These are phyloP conservation scores for Cyberlindnera maritima DNA, from an alignment of 805 yeast genomes.

Conservation along the genomic window DNA sequence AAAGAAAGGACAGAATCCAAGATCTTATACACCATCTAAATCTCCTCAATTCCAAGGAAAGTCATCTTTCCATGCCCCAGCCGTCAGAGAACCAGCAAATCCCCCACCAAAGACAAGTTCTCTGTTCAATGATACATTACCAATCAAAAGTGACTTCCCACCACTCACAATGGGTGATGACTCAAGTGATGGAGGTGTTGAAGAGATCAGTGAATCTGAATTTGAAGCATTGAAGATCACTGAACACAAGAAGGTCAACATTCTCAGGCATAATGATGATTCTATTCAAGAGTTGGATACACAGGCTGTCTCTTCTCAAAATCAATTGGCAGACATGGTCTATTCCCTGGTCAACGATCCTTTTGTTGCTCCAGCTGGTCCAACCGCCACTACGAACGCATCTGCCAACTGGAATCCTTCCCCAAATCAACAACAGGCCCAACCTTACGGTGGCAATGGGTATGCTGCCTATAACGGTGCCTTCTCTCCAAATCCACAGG, in stretches of 20 bases:
- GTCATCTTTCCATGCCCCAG: slow-evolving; percentile 4
- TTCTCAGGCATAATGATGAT: not conserved
- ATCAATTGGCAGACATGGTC: slow-evolving; percentile 2
- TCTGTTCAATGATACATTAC: not conserved
- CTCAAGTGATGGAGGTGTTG: not conserved
- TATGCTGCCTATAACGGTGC: slow-evolving; percentile 3
- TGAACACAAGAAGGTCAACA: not conserved
- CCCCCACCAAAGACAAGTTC: slow-evolving; percentile 3
- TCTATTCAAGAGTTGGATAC: not conserved
- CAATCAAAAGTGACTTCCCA: not conserved
- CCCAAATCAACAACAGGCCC: not conserved
- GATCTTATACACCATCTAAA: not conserved
- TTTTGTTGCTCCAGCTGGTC: not conserved
- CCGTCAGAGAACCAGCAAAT: slow-evolving; percentile 5
- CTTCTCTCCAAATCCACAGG: not conserved
- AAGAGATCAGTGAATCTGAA: not conserved
- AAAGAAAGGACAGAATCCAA: not conserved
- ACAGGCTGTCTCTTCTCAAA: not conserved
- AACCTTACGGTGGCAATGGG: not conserved
- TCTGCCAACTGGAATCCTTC: not conserved
- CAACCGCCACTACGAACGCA: not conserved
- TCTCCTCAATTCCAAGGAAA: not conserved
- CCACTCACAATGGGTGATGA: not conserved
- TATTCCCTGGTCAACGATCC: not conserved
- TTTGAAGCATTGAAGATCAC: not conserved